Conservation (phyloP, 441 rosid species). For the Gossypium gossypioides region DNA sequence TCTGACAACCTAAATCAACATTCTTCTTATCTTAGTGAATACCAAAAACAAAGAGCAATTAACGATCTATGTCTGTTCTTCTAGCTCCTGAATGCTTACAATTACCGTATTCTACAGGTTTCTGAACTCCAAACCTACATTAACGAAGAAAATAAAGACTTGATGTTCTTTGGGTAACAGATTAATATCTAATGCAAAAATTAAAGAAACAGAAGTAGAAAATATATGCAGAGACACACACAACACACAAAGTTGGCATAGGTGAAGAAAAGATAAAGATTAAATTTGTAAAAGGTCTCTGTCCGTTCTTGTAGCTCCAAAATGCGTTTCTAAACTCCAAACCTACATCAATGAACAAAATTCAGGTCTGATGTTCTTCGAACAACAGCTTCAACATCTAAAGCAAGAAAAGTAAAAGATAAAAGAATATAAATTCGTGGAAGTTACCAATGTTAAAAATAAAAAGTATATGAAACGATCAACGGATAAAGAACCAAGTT, state of each 20-base stretch:
- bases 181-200: background rate
- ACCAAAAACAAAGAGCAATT: slow-evolving; percentile 5
- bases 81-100: background rate
- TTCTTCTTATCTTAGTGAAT: background rate
- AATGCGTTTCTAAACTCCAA: slow-evolving; percentile 1
- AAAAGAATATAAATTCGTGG: background rate
- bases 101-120: background rate
- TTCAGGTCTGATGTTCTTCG: background rate
- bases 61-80: background rate
- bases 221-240: background rate
- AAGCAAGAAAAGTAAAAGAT: background rate
- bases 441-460: no score
- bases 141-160: slow-evolving; percentile 8
- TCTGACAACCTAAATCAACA: slow-evolving; percentile 11
- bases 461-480: no score
- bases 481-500: slow-evolving; percentile 2
- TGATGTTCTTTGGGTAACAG: background rate
- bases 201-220: background rate
- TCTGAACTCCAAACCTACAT: slow-evolving; percentile 12
- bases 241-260: background rate
- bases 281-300: background rate
- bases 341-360: slow-evolving; percentile 14
- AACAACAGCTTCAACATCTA: background rate
- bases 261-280: background rate
- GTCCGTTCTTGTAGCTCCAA: background rate